Evolutionary conservation across 768 basidiomycete species (phyloP).

Genomic region (Naganishia vishniacii): DNA sequence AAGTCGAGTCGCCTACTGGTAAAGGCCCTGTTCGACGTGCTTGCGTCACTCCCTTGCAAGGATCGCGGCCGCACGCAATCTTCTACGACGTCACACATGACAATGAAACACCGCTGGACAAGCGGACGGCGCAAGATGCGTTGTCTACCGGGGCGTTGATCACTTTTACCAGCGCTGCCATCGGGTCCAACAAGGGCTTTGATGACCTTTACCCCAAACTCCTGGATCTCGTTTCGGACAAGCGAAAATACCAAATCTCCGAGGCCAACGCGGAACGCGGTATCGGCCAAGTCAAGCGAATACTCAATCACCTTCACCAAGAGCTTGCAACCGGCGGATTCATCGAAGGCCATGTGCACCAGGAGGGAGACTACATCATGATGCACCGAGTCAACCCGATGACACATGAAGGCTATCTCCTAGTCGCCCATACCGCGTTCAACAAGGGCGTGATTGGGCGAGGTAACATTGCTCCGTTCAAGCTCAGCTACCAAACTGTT

Average conservation of each 20-base stretch:
- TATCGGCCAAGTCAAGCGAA: conserved; percentile 54
- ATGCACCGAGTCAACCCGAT: conserved; percentile 84
- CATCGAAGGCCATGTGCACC: conserved; percentile 90
- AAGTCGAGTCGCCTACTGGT: conserved; percentile 73
- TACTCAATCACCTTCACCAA: conserved; percentile 78
- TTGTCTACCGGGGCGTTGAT: conserved; percentile 91
- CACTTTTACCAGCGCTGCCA: conserved; percentile 78
- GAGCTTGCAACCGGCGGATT: conserved; percentile 86
- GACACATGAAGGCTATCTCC: conserved; percentile 84
- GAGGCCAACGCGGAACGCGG: conserved; percentile 50
- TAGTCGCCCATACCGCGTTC: conserved; percentile 90
- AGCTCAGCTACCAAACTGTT: conserved; percentile 70
- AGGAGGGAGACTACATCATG: conserved; percentile 95
- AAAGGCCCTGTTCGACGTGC: conserved; percentile 71
- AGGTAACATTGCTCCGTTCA: conserved; percentile 73
- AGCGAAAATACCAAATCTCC: conserved; percentile 64
- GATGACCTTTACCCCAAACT: conserved; percentile 95
- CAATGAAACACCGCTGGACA: conserved; percentile 85
- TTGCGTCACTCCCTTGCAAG: conserved; percentile 70
- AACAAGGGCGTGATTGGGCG: conserved; percentile 72
- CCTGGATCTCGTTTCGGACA: conserved; percentile 81
- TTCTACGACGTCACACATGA: conserved; percentile 96
- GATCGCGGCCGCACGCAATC: conserved; percentile 83
- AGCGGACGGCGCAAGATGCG: conserved; percentile 88
- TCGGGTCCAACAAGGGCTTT: conserved; percentile 93